Base-by-base conservation (phyloP, 2,329 filamentous ascomycete genomes). In the Triangularia setosa region DNA sequence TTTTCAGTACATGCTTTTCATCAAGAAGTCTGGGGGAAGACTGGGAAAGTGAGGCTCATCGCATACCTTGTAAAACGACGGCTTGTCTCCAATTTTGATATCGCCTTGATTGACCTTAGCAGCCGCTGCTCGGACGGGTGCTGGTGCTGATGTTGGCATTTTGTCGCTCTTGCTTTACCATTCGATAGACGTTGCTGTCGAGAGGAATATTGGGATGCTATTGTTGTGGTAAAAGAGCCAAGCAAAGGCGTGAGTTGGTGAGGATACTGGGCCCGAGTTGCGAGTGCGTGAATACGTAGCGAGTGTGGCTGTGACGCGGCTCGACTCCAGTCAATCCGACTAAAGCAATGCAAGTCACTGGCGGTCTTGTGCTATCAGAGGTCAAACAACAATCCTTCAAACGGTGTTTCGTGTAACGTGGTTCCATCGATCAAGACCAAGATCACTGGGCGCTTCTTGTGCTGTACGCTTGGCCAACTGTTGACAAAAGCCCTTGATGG, bases 61-160 rank as follows among this genome's bases (percentile, higher is more conserved):
- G 48, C 12, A 5, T 61, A 67, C 70, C 63, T 70, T 69, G 63
- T 71, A 70, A 12, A 70, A 18, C 0, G 62, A 30, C 1, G 70
- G 68, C 28, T 64, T 65, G 14, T 63, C 55, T 12, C 40, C 55
- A 23, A 48, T 12, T 16, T 27, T 40, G 14, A 18, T 60, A 21
- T 67, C 72, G 53, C 61, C 67, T 58, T 44, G 71, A 64, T 69
- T 73, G 60, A 60, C 54, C 48, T 63, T 68, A 8, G 63, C 64
- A 21, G n/a, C 12, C 7, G n/a, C 40, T 18, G 40, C 40, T n/a
- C 40, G 40, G 2, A 67, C 60, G 67, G 65, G 9, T 23, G 35
- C 18, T 63, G 69, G 70, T 53, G 69, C 66, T 58, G 65, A 28
- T 60, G 66, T 68, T 55, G 24, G 61, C 27, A 21, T 55, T 52